Conservation (phyloP, 2,329 filamentous ascomycete species). For the Talaromyces sp. region DNA sequence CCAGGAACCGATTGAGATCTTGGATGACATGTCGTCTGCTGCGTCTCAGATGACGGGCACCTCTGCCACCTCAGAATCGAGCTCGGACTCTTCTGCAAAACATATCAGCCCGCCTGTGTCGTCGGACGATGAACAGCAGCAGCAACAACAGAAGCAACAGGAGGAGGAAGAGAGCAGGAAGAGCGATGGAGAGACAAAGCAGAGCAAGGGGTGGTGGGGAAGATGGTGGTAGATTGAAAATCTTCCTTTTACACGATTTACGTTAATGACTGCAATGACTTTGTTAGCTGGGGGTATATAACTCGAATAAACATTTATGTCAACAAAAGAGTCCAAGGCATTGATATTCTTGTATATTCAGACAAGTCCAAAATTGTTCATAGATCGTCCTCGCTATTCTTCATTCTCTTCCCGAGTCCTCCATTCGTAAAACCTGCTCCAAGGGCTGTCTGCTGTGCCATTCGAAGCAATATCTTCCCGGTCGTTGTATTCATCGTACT, state of each 20-base stretch:
- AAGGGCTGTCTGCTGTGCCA: conserved; percentile 6
- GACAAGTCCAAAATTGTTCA: background rate
- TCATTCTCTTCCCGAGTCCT: conserved; percentile 2
- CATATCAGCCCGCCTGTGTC: background rate
- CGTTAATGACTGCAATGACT: conserved; percentile 7
- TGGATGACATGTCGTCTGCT: conserved; percentile 9
- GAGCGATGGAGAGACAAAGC: background rate
- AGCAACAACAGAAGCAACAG: background rate
- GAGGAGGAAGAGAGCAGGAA: background rate
- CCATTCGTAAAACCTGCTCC: conserved; percentile 16
- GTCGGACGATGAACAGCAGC: background rate
- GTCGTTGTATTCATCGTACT: conserved; percentile 36
- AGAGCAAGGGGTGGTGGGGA: conserved; percentile 9
- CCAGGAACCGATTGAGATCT: conserved; percentile 2
- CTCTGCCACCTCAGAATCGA: conserved; percentile 4
- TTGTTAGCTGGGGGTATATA: background rate
- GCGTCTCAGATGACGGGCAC: conserved; percentile 10
- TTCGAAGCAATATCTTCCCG: background rate
- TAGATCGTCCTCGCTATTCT: background rate
- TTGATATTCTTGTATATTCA: background rate
- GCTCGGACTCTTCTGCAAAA: conserved; percentile 7
- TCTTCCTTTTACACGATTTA: background rate
- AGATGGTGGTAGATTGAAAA: conserved; percentile 8
- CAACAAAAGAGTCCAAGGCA: background rate
- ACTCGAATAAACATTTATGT: background rate